Evolutionary conservation across 163 green algal species (phyloP).

Genomic region (Trebouxia gelatinosa): DNA sequence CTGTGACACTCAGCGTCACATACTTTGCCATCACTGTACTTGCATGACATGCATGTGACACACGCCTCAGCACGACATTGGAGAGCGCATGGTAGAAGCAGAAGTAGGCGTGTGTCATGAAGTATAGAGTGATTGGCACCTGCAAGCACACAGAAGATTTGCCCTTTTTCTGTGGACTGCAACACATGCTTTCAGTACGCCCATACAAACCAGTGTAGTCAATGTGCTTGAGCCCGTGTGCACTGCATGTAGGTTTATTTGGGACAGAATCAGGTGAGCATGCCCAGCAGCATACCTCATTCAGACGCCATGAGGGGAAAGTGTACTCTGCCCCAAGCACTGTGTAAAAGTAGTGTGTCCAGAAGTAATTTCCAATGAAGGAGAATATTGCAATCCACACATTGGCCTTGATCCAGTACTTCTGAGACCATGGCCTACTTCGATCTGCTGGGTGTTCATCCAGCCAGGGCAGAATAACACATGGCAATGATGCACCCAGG

Average conservation of each 20-base stretch:
- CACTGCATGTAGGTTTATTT: no score
- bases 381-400: conserved; percentile 96
- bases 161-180: no score
- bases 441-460: conserved; percentile 67
- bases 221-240: no score
- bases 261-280: no score
- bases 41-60: conserved; percentile 46
- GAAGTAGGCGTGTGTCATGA: conserved; percentile 99
- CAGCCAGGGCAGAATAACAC: conserved; percentile 75
- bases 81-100: conserved; percentile 95
- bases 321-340: conserved; percentile 96
- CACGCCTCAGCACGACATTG: conserved; percentile 85
- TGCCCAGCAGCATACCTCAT: no score
- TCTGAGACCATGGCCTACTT: conserved; percentile 66
- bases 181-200: no score
- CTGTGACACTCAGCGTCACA: no score
- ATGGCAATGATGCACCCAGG: conserved; percentile 68
- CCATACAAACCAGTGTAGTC: no score
- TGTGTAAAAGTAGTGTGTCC: conserved; percentile 99
- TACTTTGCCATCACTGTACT: no score
- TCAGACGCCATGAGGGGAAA: conserved; percentile 88
- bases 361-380: conserved; percentile 99
- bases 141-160: conserved; percentile 44
- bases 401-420: conserved; percentile 95
- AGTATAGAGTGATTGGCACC: conserved; percentile 92